phyloP scores from a whole-genome alignment of 805 yeast species.

The Wickerhamiella cacticola region DNA sequence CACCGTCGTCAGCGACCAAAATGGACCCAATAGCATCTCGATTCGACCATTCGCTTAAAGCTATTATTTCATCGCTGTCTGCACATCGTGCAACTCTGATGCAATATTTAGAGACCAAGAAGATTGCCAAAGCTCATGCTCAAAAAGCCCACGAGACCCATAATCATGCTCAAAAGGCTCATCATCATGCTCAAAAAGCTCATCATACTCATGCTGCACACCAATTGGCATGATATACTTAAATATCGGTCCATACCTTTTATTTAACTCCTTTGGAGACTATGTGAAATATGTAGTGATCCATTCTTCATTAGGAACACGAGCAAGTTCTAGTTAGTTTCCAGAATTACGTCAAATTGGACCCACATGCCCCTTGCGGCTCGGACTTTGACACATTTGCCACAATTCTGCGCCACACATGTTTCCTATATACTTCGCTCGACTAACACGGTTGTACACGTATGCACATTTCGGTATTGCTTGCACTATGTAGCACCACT shows the following conservation, averaged over 20 bases:
- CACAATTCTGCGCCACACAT: not conserved
- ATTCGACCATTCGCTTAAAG: not conserved
- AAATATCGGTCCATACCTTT: too few relatives aligned
- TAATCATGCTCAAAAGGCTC: too few relatives aligned
- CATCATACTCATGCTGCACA: not conserved
- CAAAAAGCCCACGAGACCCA: not conserved
- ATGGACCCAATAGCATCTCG: not conserved
- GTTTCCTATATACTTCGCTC: not conserved
- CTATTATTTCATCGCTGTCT: not conserved
- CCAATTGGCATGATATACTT: too few relatives aligned
- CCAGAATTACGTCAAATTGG: too few relatives aligned
- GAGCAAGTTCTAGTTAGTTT: too few relatives aligned
- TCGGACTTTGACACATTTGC: not conserved
- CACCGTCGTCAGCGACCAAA: not conserved
- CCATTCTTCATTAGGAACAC: too few relatives aligned
- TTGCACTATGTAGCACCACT: not conserved
- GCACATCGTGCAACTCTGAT: slow-evolving; percentile 5
- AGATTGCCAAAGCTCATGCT: not conserved
- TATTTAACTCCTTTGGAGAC: too few relatives aligned
- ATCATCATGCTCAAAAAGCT: not conserved
- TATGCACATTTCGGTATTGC: slow-evolving; percentile 5
- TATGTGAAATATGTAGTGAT: too few relatives aligned
- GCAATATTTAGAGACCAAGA: not conserved
- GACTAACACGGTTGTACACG: not conserved
- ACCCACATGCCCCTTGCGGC: too few relatives aligned